Evolutionary conservation across 306 rosid species (phyloP).

Genomic region (Sindora glabra): DNA sequence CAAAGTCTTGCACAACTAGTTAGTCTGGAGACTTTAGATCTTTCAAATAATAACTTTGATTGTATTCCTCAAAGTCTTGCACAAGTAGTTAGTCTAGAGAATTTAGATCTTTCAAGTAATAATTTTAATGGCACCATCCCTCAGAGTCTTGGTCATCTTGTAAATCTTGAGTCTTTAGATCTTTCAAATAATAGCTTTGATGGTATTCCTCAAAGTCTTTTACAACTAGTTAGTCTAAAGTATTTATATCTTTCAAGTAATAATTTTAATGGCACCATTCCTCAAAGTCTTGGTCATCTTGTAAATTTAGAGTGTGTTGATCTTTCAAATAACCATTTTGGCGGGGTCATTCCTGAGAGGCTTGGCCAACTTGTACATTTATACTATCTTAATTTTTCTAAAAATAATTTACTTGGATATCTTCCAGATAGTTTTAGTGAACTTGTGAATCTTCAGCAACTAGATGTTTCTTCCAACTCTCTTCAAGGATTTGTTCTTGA

Average conservation of each 20-base stretch:
- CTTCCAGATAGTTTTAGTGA: not conserved
- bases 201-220: too few species aligned
- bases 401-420: not conserved
- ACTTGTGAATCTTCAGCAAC: not conserved
- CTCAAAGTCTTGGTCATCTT: conserved; percentile 6
- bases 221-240: too few species aligned
- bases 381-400: not conserved
- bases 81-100: not conserved
- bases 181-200: too few species aligned
- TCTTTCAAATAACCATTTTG: not conserved
- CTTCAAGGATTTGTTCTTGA: not conserved
- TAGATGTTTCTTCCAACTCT: too few species aligned
- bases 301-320: not conserved
- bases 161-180: not conserved
- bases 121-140: not conserved
- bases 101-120: not conserved
- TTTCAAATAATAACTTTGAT: too few species aligned
- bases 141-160: not conserved
- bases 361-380: too few species aligned
- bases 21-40: too few species aligned
- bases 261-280: conserved; percentile 11
- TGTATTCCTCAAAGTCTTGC: not conserved
- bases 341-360: not conserved
- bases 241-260: too few species aligned
- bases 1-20: too few species aligned